Percentiles rank a stretch among this genome's conserved stretches.
These are phyloP conservation scores for Camelina hispida DNA, from an alignment of 345 rosid genomes.

Conservation along the genomic window DNA sequence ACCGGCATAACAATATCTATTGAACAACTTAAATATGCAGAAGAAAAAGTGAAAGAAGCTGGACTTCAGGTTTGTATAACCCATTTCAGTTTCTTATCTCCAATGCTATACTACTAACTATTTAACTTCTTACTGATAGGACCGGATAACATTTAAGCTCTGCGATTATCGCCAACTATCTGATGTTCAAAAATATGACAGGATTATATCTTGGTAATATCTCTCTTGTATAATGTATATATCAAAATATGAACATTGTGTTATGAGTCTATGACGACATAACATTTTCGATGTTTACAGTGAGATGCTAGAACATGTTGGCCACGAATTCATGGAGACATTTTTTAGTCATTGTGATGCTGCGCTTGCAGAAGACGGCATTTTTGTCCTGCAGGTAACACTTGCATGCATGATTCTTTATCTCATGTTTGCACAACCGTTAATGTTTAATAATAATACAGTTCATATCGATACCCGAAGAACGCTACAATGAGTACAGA, in stretches of 20 bases:
- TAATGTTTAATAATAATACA: slow-evolving; percentile 20
- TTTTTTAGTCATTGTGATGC: slow-evolving; percentile 74
- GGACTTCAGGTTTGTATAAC: slow-evolving; percentile 62
- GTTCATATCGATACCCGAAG: slow-evolving; percentile 85
- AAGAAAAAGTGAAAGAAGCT: slow-evolving; percentile 72
- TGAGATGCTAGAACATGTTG: slow-evolving; percentile 86
- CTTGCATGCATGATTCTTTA: background rate
- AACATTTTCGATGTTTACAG: slow-evolving; percentile 43
- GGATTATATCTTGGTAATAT: too few species aligned
- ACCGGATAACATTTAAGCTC: too few species aligned
- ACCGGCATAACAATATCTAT: slow-evolving; percentile 80
- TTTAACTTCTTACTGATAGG: too few species aligned
- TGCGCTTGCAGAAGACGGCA: slow-evolving; percentile 67
- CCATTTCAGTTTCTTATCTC: too few species aligned
- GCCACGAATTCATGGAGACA: slow-evolving; percentile 81
- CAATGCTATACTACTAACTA: too few species aligned
- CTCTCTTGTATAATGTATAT: too few species aligned
- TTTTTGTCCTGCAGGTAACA: slow-evolving; percentile 70
- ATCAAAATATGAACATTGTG: too few species aligned
- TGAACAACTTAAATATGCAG: slow-evolving; percentile 73
- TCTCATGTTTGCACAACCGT: background rate
- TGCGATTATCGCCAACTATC: too few species aligned
- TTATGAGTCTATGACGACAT: too few species aligned
- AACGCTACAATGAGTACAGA: slow-evolving; percentile 65
- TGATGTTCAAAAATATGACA: too few species aligned